Evolutionary conservation across 2,329 filamentous ascomycete species (phyloP), one percentile per base, ranked within the genome.

Genomic region (Nemania sp.): DNA sequence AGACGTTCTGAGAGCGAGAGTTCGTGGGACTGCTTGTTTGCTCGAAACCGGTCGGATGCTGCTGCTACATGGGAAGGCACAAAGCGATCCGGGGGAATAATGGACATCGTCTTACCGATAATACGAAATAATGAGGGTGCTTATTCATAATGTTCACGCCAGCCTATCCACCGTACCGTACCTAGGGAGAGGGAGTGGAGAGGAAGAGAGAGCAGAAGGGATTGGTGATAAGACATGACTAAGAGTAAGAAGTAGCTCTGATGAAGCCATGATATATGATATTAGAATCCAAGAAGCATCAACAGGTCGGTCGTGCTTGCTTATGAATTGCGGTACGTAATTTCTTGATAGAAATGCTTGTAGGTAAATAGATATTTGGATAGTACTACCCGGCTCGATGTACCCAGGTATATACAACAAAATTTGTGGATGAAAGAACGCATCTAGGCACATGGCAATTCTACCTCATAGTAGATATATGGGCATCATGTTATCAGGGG

Each of bases 71-170:
- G 71, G 7, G 66, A 66, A 11, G 80, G 77, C 4, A 84, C 71
- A 59, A 82, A 84, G 41, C 81, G 77, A 59, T 84, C 80, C 3
- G 74, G 68, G 44, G 61, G 61, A 52, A 61, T 40, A 47, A 57
- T 57, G 64, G 62, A 61, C 66, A 68, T 68, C 41, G 44, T 57
- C 44, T 63, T 56, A 51, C 52, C 50, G 54, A 59, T 54, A 49
- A 46, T 55, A 63, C 52, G 52, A 66, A 63, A 59, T 58, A 60
- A 64, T 60, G 63, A 64, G 59, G 61, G 52, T 64, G 65, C 48
- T 54, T 50, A 64, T 64, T 62, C 62, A 62, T 57, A 48, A 59
- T 57, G 44, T 34, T 56, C 49, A 49, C 49, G 45, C 49, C 33
- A 40, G 52, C 49, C 53, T 48, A 34, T 47, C 47, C 41, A 52